Conservation (phyloP, 2,329 filamentous ascomycete genomes). For the Paraphaeosphaeria sporulosa region DNA sequence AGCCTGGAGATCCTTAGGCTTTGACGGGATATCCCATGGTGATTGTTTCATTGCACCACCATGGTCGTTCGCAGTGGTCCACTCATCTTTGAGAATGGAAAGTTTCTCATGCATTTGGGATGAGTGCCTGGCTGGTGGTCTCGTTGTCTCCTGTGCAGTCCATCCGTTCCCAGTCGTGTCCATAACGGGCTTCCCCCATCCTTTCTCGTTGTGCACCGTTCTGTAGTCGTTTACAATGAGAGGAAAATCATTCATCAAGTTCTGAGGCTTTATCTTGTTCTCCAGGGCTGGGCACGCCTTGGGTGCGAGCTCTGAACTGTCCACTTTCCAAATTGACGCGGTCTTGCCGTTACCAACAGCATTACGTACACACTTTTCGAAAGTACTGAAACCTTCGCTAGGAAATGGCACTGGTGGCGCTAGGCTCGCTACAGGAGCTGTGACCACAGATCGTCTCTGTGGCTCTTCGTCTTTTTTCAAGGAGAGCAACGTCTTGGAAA, state of each 20-base stretch:
- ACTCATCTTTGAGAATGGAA: neutral
- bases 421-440: neutral
- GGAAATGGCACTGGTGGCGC: neutral
- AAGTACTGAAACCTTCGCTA: neutral
- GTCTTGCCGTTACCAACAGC: neutral
- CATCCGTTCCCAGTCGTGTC: neutral
- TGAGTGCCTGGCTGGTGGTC: neutral
- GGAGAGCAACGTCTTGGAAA: neutral
- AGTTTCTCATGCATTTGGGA: neutral
- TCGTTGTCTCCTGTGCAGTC: neutral
- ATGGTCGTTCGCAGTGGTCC: neutral
- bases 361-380: neutral
- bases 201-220: neutral
- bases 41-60: neutral
- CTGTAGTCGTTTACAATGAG: neutral
- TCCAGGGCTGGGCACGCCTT: neutral
- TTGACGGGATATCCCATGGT: neutral
- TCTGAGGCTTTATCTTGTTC: neutral
- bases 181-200: too few relatives aligned
- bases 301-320: neutral
- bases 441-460: neutral
- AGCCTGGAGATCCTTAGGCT: neutral
- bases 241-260: neutral
- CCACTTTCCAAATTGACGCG: neutral
- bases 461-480: neutral